A percentile compares a stretch with the other conserved stretches of the same genome.
These are phyloP conservation scores for Leucoagaricus sp. DNA, from an alignment of 1,284 basidiomycete genomes.

Conservation along the genomic window DNA sequence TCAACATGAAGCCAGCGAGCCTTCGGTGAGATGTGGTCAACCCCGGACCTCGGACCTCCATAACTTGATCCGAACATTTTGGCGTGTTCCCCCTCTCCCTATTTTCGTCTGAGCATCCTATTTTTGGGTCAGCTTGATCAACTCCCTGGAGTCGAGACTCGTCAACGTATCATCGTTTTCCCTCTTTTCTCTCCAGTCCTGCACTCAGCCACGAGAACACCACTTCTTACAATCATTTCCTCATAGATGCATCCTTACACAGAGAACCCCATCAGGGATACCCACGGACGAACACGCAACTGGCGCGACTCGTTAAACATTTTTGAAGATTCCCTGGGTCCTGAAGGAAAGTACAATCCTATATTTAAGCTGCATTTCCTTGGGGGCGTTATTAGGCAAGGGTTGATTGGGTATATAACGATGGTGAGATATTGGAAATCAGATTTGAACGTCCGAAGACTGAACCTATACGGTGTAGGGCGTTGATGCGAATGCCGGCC, in stretches of 20 bases:
- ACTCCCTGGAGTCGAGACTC: too few species aligned
- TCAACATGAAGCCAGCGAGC: too few species aligned
- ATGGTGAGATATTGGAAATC: slow-evolving; percentile 37
- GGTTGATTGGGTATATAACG: slow-evolving; percentile 50
- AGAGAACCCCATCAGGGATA: slow-evolving; percentile 46
- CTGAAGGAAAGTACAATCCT: slow-evolving; percentile 50
- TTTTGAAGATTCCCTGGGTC: slow-evolving; percentile 47
- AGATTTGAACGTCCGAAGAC: neutral
- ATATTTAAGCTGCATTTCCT: slow-evolving; percentile 48
- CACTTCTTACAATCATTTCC: neutral
- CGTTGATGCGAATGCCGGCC: slow-evolving; percentile 45
- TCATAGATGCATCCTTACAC: slow-evolving; percentile 48
- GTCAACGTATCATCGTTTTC: neutral
- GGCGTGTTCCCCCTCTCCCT: neutral
- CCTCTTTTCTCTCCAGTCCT: neutral
- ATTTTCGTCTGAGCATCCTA: neutral
- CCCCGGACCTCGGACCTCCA: neutral
- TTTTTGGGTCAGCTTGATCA: neutral
- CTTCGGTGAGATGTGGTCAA: too few species aligned
- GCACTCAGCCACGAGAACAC: neutral
- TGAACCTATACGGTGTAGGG: slow-evolving; percentile 29
- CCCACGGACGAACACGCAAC: slow-evolving; percentile 47
- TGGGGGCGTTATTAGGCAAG: slow-evolving; percentile 49
- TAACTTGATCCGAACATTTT: neutral
- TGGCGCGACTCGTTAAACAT: slow-evolving; percentile 52